These are phyloP conservation scores for Heterobasidion parviporum DNA, from an alignment of 1,284 basidiomycete genomes.

Conservation along the genomic window DNA sequence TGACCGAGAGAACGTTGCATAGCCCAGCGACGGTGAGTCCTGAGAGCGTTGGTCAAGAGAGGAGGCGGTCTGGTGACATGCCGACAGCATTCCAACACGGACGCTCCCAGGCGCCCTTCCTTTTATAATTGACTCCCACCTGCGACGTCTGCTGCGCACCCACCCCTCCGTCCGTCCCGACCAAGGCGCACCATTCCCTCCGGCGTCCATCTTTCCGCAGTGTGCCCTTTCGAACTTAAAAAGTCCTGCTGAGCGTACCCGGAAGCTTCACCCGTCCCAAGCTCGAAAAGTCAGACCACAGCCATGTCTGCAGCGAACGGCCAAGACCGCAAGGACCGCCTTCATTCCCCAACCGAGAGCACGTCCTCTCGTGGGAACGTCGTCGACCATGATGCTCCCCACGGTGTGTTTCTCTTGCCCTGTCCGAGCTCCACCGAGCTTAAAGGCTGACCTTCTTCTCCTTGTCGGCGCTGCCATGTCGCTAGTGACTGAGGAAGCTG, in stretches of 20 bases:
- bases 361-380: constrained; percentile 49
- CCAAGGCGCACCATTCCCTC: background rate
- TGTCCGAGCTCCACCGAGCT: constrained; percentile 6
- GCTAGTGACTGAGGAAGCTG: constrained; percentile 48
- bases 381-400: constrained; percentile 66
- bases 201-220: background rate
- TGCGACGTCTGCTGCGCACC: background rate
- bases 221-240: background rate
- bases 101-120: background rate
- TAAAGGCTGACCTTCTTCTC: constrained; percentile 1
- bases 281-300: background rate
- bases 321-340: constrained; percentile 21
- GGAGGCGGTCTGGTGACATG: background rate
- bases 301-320: background rate
- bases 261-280: background rate
- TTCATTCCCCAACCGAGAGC: constrained; percentile 18
- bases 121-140: background rate
- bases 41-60: no score
- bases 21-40: no score
- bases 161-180: background rate
- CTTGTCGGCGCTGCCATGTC: constrained; percentile 5
- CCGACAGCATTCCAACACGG: background rate
- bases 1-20: no score
- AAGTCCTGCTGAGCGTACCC: background rate
- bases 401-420: constrained; percentile 37